These are phyloP conservation scores for Apiotrichum sp. DNA, from an alignment of 1,284 basidiomycete species.

Conservation along the genomic window DNA sequence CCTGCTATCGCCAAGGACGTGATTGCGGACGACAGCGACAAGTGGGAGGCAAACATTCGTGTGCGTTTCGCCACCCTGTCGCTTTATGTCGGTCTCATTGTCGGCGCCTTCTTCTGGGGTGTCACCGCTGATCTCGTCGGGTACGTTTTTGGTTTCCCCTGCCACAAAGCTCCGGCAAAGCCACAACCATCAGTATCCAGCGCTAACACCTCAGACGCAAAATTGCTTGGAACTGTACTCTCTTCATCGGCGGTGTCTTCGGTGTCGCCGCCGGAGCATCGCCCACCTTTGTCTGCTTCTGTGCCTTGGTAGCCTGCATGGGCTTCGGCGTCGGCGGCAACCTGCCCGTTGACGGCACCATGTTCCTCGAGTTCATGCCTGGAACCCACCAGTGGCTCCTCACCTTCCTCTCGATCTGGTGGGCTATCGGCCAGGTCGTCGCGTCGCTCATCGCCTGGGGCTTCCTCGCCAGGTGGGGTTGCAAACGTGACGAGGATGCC, in stretches of 20 bases:
- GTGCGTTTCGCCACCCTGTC: constrained; percentile 50
- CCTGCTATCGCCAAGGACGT: constrained; percentile 52
- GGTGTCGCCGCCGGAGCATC: constrained; percentile 57
- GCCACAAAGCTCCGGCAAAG: too few relatives aligned
- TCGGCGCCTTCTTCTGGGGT: constrained; percentile 57
- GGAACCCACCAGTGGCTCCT: constrained; percentile 57
- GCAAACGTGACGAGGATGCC: constrained; percentile 2
- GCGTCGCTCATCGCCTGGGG: constrained; percentile 51
- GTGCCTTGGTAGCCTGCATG: constrained; percentile 41
- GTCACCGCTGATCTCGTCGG: constrained; percentile 46
- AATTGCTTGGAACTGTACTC: constrained; percentile 57
- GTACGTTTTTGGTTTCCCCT: constrained; percentile 21
- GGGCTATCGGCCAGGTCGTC: constrained; percentile 55
- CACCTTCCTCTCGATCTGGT: constrained; percentile 61
- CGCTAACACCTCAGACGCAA: too few relatives aligned
- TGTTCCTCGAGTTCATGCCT: constrained; percentile 57
- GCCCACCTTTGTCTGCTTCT: constrained; percentile 50
- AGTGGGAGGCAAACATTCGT: constrained; percentile 2
- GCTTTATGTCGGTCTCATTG: constrained; percentile 56
- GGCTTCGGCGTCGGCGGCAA: constrained; percentile 59
- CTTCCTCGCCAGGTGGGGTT: constrained; percentile 22
- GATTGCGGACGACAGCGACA: constrained; percentile 7
- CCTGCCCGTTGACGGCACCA: constrained; percentile 56
- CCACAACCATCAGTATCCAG: too few relatives aligned
- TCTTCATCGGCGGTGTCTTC: constrained; percentile 58